phyloP scores from a whole-genome alignment of 495 filamentous ascomycete species.

The Tuber calosporum region DNA sequence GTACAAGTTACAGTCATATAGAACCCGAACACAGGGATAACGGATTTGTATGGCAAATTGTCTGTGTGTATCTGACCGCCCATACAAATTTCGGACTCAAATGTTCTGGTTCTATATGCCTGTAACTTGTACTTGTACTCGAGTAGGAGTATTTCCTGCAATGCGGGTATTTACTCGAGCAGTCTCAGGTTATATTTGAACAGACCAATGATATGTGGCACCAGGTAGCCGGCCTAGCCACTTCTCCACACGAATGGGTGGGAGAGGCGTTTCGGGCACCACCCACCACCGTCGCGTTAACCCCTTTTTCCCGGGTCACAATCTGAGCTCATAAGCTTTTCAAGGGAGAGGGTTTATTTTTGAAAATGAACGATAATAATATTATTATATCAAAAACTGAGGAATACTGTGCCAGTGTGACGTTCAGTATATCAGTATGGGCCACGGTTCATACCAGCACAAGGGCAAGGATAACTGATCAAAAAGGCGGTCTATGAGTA shows the following conservation, averaged over 20 bases:
- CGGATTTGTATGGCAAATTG: too few relatives aligned
- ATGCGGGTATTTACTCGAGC: too few relatives aligned
- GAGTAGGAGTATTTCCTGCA: too few relatives aligned
- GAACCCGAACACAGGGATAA: too few relatives aligned
- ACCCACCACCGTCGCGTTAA: background rate
- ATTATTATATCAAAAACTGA: too few relatives aligned
- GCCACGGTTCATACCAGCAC: background rate
- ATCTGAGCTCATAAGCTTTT: background rate
- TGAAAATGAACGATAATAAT: too few relatives aligned
- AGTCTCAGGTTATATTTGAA: background rate
- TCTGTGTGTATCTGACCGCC: too few relatives aligned
- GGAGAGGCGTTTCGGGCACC: background rate
- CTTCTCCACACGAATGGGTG: background rate
- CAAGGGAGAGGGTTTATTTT: background rate
- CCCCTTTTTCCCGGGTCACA: background rate
- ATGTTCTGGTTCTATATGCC: too few relatives aligned
- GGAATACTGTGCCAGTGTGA: background rate
- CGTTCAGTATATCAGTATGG: background rate
- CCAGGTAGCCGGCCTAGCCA: background rate
- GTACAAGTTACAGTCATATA: too few relatives aligned
- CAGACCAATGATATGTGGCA: background rate
- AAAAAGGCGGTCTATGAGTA: too few relatives aligned
- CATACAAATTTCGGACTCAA: too few relatives aligned
- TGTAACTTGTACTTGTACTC: too few relatives aligned
- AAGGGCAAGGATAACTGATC: background rate